Conservation (phyloP, 2,329 filamentous ascomycete genomes). For the Colletotrichum kahawae region DNA sequence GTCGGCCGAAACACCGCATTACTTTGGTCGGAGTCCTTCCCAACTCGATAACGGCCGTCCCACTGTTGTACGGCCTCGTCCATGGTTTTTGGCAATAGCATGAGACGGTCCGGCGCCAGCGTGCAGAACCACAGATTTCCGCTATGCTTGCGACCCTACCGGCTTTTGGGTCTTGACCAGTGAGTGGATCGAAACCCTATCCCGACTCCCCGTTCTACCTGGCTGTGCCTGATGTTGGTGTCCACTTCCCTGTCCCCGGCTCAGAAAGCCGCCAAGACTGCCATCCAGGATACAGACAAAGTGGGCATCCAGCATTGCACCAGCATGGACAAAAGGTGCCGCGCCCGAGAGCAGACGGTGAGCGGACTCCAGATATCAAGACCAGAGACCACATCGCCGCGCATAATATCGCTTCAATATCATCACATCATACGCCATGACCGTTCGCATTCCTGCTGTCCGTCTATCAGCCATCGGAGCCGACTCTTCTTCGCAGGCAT, state of each 20-base stretch:
- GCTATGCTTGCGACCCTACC: conserved; percentile 1
- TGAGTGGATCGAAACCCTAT: not conserved
- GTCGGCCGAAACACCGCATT: not conserved
- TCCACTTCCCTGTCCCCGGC: not conserved
- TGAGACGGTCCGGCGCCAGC: not conserved
- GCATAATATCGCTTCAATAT: not conserved
- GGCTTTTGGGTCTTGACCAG: not conserved
- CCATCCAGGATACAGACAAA: not conserved
- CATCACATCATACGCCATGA: not conserved
- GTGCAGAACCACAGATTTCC: not conserved
- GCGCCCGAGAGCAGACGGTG: not conserved
- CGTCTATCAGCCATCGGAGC: not conserved
- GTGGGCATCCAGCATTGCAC: not conserved
- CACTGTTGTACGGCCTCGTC: not conserved
- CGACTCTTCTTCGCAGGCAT: not conserved
- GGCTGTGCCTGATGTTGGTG: not conserved
- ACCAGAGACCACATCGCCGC: not conserved
- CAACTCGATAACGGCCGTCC: not conserved
- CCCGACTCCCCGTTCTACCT: not conserved
- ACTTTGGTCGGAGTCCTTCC: not conserved
- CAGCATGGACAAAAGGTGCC: not conserved
- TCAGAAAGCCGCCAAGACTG: conserved; percentile 4
- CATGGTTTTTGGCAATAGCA: not conserved
- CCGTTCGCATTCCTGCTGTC: not conserved
- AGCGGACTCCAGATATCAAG: not conserved